These are phyloP conservation scores for Fagus sylvatica DNA, from an alignment of 306 rosid species.

Conservation along the genomic window DNA sequence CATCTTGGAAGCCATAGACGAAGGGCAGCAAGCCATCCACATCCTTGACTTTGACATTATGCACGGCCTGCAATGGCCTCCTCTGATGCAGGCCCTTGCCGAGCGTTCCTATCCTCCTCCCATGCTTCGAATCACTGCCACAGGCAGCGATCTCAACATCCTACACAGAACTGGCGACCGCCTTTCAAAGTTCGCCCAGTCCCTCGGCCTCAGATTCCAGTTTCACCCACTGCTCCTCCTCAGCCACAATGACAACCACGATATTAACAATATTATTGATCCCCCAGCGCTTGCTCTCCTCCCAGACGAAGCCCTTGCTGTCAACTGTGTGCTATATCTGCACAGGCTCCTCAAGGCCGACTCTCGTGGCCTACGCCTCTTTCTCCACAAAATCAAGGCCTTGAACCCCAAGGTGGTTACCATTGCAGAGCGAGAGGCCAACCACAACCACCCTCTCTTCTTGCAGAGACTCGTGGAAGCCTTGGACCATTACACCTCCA, in stretches of 20 bases:
- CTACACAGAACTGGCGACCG: constrained; percentile 52
- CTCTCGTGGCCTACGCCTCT: constrained; percentile 17
- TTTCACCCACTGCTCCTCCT: constrained; percentile 46
- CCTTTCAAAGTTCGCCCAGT: constrained; percentile 42
- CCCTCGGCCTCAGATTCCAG: constrained; percentile 50
- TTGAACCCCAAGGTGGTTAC: constrained; percentile 49
- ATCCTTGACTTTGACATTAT: constrained; percentile 53
- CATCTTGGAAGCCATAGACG: constrained; percentile 49
- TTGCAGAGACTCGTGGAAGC: constrained; percentile 42
- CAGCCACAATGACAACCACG: constrained; percentile 4
- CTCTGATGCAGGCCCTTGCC: constrained; percentile 60
- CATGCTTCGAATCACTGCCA: constrained; percentile 51
- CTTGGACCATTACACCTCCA: constrained; percentile 43
- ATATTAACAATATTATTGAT: neutral
- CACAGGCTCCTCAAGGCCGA: constrained; percentile 37
- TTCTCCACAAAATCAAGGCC: constrained; percentile 45
- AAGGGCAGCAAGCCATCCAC: constrained; percentile 38
- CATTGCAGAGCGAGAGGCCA: constrained; percentile 48
- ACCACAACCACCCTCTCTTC: constrained; percentile 41
- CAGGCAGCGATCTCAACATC: constrained; percentile 38
- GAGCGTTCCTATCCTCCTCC: constrained; percentile 50
- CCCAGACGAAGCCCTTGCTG: constrained; percentile 49
- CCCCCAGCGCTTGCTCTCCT: constrained; percentile 23
- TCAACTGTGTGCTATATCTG: constrained; percentile 50
- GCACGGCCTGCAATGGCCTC: constrained; percentile 70